Base-by-base conservation (phyloP, 805 yeast genomes). In the Lachancea quebecensis region DNA sequence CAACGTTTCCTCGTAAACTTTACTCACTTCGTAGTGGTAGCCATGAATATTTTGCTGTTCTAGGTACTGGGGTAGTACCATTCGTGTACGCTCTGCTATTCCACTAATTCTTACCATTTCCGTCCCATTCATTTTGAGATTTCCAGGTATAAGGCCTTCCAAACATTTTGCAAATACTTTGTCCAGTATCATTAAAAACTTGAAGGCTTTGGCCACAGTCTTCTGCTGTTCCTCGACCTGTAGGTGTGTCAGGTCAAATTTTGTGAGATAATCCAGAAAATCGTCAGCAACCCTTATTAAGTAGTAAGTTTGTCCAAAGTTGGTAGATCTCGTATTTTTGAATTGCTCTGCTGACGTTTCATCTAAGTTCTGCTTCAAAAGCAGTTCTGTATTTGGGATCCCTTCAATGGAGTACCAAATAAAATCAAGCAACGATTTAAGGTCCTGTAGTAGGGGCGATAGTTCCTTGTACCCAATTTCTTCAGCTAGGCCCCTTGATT, bases 251-350 rank as follows among this genome's bases (percentile, higher is more conserved):
- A 70, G 49, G 39, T 68, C 50, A 50, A 68, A 68, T 51, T 72
- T 78, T 11, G 67, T 72, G 8, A 81, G 51, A 52, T 75, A 83
- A 50, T 82, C 90, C 39, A 79, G 72, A 27, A 82, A 56, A 50
- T 83, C 89, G 41, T 84, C 87, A 40, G 86, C 75, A 2, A 85
- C 70, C 35, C 73, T 71, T 18, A 86, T 66, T 14, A 83, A 61
- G 52, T 82, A 83, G 42, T 79, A 78, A 0, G 74, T 68, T 58
- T 82, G 90, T 0, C 85, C 86, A 55, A 76, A 77, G 30, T 64
- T 46, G 12, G 68, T 65, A 1, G 62, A 54, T 15, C 51, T 21
- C 27, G 47, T 31, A 27, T 46, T 43, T 10, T 36, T 9, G 39
- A 50, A 53, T 9, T 47, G 41, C 2, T 49, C 52, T 4, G 21